A percentile compares a stretch with the other conserved stretches of the same genome.
These are phyloP conservation scores for Dryadomyces sulphureus DNA, from an alignment of 2,329 filamentous ascomycete genomes.

Conservation along the genomic window DNA sequence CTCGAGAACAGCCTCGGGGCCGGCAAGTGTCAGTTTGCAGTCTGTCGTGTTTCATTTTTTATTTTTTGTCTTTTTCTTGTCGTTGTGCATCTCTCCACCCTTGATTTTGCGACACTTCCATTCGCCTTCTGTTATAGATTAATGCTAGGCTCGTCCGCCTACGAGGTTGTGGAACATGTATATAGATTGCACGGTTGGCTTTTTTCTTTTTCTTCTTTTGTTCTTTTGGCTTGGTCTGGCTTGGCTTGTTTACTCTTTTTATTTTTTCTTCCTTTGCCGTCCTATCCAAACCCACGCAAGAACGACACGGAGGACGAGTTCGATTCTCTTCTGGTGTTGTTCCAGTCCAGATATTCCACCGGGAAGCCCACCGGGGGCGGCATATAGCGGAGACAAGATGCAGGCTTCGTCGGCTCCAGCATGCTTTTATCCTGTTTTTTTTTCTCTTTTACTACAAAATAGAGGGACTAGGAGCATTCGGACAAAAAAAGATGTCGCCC, in stretches of 20 bases:
- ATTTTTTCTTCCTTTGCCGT: not conserved
- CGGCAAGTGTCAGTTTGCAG: not conserved
- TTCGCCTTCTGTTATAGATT: not conserved
- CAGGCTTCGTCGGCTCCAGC: not conserved
- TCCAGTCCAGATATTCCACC: not conserved
- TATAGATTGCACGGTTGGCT: not conserved
- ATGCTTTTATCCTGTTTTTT: not conserved
- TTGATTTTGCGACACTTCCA: not conserved
- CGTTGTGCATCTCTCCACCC: not conserved
- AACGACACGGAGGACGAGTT: not conserved
- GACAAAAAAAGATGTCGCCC: not conserved
- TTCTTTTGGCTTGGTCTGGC: not conserved
- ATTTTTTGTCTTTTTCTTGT: not conserved
- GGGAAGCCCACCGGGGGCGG: not conserved
- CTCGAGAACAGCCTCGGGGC: not conserved
- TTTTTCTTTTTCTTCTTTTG: not conserved
- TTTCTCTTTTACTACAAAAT: not conserved
- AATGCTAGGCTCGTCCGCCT: not conserved
- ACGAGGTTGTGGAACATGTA: not conserved
- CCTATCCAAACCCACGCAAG: not conserved
- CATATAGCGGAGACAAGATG: slow-evolving; percentile 1
- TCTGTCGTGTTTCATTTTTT: not conserved
- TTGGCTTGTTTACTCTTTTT: not conserved
- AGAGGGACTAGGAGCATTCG: not conserved
- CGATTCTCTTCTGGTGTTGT: not conserved